Percentiles rank a stretch among this genome's conserved stretches.
phyloP scores from a whole-genome alignment of 495 filamentous ascomycete genomes.

The Aspergillus diversus region DNA sequence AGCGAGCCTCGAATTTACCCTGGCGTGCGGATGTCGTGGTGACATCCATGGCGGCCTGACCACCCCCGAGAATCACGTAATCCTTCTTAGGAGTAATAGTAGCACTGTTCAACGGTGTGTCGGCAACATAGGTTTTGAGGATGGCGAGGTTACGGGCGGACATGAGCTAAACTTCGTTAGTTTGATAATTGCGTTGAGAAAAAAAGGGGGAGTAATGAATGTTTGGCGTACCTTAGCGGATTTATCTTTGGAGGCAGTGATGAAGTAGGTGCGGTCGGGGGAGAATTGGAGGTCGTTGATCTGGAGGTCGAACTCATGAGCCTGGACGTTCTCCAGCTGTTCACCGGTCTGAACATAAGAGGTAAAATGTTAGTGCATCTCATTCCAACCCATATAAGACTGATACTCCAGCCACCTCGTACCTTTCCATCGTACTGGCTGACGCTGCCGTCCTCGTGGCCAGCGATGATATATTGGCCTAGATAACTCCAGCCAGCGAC shows the following conservation, averaged over 20 bases:
- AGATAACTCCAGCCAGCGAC: constrained; percentile 95
- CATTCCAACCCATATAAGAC: background rate
- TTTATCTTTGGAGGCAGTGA: constrained; percentile 98
- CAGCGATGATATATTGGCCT: constrained; percentile 92
- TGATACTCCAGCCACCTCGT: constrained; percentile 22
- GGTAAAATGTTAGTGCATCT: constrained; percentile 12
- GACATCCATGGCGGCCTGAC: constrained; percentile 98
- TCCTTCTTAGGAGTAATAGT: constrained; percentile 93
- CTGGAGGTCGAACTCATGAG: constrained; percentile 79
- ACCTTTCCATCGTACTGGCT: constrained; percentile 96
- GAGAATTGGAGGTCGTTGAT: constrained; percentile 97
- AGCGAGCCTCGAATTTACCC: constrained; percentile 97
- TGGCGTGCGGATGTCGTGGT: constrained; percentile 92
- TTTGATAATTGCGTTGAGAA: constrained; percentile 5
- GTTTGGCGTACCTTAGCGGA: constrained; percentile 74
- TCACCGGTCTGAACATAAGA: constrained; percentile 68
- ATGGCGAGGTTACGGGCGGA: constrained; percentile 81
- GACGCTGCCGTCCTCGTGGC: constrained; percentile 93
- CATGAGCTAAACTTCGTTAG: constrained; percentile 61
- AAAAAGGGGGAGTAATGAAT: background rate
- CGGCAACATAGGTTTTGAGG: constrained; percentile 87
- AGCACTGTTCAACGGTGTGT: constrained; percentile 97
- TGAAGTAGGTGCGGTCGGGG: constrained; percentile 91
- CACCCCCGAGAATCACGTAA: constrained; percentile 95
- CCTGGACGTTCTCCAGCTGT: constrained; percentile 73